These are phyloP conservation scores for Raffaelea ambrosiae DNA, from an alignment of 2,329 filamentous ascomycete species.

Conservation along the genomic window DNA sequence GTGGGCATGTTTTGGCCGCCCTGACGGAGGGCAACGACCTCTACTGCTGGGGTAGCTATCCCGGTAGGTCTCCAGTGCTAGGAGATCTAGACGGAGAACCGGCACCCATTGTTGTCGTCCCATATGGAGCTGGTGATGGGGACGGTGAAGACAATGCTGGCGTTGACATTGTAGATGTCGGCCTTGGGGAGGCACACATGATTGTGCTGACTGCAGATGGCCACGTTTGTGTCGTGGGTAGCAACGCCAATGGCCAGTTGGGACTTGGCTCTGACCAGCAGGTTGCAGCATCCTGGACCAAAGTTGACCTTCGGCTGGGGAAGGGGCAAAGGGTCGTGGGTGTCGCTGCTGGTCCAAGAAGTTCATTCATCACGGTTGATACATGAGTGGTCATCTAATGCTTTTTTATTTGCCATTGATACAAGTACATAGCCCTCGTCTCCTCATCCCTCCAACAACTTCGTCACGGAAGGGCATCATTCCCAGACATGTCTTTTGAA, in stretches of 20 bases:
- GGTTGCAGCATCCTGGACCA: slow-evolving; percentile 21
- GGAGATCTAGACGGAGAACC: slow-evolving; percentile 20
- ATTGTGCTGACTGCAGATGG: slow-evolving; percentile 42
- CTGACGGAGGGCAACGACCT: slow-evolving; percentile 48
- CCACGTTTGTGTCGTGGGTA: slow-evolving; percentile 45
- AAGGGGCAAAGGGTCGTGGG: slow-evolving; percentile 22
- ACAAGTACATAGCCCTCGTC: slow-evolving; percentile 12
- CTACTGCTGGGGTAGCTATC: slow-evolving; percentile 52
- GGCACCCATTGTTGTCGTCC: slow-evolving; percentile 36
- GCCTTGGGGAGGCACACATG: slow-evolving; percentile 50
- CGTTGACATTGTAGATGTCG: slow-evolving; percentile 42
- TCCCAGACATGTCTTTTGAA: background rate
- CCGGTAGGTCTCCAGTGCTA: slow-evolving; percentile 19
- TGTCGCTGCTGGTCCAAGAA: slow-evolving; percentile 39
- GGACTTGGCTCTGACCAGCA: slow-evolving; percentile 29
- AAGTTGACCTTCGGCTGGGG: slow-evolving; percentile 19
- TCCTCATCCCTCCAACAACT: slow-evolving; percentile 3
- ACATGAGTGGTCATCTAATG: slow-evolving; percentile 10
- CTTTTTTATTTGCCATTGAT: slow-evolving; percentile 6
- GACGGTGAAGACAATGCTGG: slow-evolving; percentile 36
- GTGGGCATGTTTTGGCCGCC: slow-evolving; percentile 49
- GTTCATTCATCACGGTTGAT: slow-evolving; percentile 36
- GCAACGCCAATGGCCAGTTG: slow-evolving; percentile 51
- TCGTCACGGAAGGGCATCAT: too few relatives aligned
- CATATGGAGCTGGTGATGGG: slow-evolving; percentile 42